Evolutionary conservation across 768 basidiomycete genomes (phyloP).

Genomic region (Leccinellum rugosiceps): DNA sequence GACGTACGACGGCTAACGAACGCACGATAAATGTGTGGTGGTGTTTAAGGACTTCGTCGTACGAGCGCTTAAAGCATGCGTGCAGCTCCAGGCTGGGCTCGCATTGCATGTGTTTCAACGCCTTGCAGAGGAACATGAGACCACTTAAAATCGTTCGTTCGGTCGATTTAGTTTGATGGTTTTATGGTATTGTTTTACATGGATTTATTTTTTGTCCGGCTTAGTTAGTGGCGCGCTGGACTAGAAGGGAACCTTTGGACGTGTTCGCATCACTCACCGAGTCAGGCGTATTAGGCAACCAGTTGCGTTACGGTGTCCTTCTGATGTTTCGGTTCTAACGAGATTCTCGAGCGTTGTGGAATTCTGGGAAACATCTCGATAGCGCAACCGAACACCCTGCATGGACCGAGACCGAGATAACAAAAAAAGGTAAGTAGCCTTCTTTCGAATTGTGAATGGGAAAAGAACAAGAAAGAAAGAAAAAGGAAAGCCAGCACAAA

Average conservation of each 20-base stretch:
- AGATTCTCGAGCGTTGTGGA: conserved; percentile 61
- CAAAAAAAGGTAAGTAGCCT: not conserved
- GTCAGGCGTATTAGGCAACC: conserved; percentile 63
- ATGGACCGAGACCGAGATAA: conserved; percentile 6
- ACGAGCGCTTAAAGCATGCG: conserved; percentile 67
- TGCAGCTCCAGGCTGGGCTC: conserved; percentile 54
- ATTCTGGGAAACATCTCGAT: conserved; percentile 38
- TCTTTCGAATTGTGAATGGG: conserved; percentile 15
- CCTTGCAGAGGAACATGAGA: conserved; percentile 63
- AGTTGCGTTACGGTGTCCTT: conserved; percentile 47
- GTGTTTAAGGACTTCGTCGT: conserved; percentile 62
- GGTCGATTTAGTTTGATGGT: not conserved
- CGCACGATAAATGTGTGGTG: conserved; percentile 69
- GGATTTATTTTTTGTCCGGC: conserved; percentile 2
- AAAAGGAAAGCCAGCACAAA: not conserved
- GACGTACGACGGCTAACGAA: conserved; percentile 37
- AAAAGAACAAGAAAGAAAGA: not conserved
- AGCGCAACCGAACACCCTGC: conserved; percentile 65
- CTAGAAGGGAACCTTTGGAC: not conserved
- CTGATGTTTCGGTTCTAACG: conserved; percentile 48
- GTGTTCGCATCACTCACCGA: conserved; percentile 43
- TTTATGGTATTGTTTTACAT: not conserved
- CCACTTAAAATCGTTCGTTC: conserved; percentile 41
- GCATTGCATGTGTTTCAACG: conserved; percentile 61
- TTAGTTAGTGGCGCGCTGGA: not conserved